Conservation (phyloP, 2,329 filamentous ascomycete genomes). For the Aaosphaeria arxii region DNA sequence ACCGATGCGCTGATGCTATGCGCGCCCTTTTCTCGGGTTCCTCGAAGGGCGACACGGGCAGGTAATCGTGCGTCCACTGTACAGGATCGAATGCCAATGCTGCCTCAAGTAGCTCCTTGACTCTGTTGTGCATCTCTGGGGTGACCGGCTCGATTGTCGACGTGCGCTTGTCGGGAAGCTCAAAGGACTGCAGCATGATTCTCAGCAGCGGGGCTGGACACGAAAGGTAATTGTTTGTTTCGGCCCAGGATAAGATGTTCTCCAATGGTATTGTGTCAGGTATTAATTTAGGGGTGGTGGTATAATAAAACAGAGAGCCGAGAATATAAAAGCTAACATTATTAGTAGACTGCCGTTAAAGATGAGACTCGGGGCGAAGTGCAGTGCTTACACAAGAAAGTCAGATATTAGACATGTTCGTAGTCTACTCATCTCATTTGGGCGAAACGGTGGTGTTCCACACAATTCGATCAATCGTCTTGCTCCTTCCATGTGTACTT, state of each 20-base stretch:
- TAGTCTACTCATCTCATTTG: conserved; percentile 28
- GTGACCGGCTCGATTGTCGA: conserved; percentile 7
- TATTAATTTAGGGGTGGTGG: conserved; percentile 21
- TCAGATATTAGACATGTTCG: conserved; percentile 34
- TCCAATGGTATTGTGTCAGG: conserved; percentile 29
- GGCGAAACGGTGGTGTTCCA: conserved; percentile 24
- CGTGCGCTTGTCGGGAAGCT: conserved; percentile 24
- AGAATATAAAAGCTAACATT: conserved; percentile 26
- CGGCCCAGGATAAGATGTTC: conserved; percentile 36
- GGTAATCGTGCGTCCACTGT: conserved; percentile 28
- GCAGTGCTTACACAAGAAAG: conserved; percentile 24
- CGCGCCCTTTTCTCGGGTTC: conserved; percentile 32
- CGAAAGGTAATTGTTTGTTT: conserved; percentile 40
- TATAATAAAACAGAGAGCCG: conserved; percentile 31
- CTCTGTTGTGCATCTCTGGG: conserved; percentile 20
- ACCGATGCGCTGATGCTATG: conserved; percentile 37
- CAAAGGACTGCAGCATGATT: conserved; percentile 36
- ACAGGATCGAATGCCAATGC: conserved; percentile 30
- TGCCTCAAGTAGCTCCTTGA: conserved; percentile 18
- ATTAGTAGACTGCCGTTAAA: conserved; percentile 3
- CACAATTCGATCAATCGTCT: conserved; percentile 44
- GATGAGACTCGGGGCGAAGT: not conserved
- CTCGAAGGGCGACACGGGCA: conserved; percentile 29
- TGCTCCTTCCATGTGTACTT: conserved; percentile 51
- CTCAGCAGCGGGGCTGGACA: conserved; percentile 33